phyloP scores from a whole-genome alignment of 2,329 filamentous ascomycete species.

The Chalara sp. region DNA sequence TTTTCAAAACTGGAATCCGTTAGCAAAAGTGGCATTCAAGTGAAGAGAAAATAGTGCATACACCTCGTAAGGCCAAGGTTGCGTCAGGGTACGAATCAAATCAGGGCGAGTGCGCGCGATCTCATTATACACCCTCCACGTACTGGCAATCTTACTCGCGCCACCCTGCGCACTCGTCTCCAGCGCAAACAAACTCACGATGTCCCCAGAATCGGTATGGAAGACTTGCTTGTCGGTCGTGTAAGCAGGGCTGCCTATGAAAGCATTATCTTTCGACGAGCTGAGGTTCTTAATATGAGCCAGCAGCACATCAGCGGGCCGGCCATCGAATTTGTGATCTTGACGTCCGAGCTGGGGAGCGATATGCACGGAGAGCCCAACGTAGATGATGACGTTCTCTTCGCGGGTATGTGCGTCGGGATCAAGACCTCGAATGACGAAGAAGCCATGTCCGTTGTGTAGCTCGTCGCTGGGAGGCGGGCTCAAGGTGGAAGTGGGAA shows the following conservation, averaged over 20 bases:
- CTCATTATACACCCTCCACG: not conserved
- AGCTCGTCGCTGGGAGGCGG: slow-evolving; percentile 26
- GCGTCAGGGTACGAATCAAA: not conserved
- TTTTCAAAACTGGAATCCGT: slow-evolving; percentile 29
- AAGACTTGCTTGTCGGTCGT: no score
- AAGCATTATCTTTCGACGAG: no score
- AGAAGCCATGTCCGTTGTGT: slow-evolving; percentile 37
- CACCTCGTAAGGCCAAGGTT: not conserved
- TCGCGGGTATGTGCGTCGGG: slow-evolving; percentile 29
- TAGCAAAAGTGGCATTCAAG: slow-evolving; percentile 23
- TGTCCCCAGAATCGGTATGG: no score
- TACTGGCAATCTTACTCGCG: not conserved
- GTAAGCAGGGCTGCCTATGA: no score
- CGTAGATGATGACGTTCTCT: slow-evolving; percentile 34
- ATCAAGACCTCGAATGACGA: slow-evolving; percentile 34
- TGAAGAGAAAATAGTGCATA: no score
- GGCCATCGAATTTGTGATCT: slow-evolving; percentile 31
- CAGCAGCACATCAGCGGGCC: slow-evolving; percentile 33
- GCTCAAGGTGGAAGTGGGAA: slow-evolving; percentile 13
- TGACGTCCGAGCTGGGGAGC: slow-evolving; percentile 33
- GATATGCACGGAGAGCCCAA: slow-evolving; percentile 35
- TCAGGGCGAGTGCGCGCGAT: not conserved
- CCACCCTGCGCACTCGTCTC: not conserved
- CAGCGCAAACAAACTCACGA: no score
- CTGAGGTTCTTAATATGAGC: no score